Percentiles rank a stretch among this genome's conserved stretches.
These are phyloP conservation scores for Astrothelium subdiscretum DNA, from an alignment of 495 filamentous ascomycete species.

Conservation along the genomic window DNA sequence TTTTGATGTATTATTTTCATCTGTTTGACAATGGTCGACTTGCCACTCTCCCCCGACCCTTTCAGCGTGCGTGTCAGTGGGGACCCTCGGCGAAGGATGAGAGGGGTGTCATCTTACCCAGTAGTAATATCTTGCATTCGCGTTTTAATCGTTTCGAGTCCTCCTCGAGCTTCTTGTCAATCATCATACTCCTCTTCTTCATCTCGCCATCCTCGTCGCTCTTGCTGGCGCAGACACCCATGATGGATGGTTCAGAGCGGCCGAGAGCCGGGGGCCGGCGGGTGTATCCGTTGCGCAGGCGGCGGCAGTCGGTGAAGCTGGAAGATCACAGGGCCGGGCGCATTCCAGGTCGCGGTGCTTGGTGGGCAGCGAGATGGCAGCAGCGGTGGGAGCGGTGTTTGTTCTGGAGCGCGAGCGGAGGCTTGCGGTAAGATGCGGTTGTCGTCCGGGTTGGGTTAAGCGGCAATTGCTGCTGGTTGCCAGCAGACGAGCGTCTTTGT, in stretches of 20 bases:
- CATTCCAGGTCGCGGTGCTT: background rate
- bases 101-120: constrained; percentile 49
- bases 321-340: background rate
- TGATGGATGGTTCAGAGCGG: constrained; percentile 39
- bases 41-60: constrained; percentile 98
- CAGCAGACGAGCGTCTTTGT: background rate
- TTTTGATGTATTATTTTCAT: constrained; percentile 99
- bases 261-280: constrained; percentile 5
- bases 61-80: constrained; percentile 13
- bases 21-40: constrained; percentile 98
- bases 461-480: background rate
- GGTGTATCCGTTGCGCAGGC: constrained; percentile 4
- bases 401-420: constrained; percentile 1
- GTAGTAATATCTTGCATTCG: constrained; percentile 96
- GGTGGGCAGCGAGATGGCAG: background rate
- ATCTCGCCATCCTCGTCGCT: constrained; percentile 72
- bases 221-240: constrained; percentile 80
- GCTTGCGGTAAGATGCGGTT: constrained; percentile 2
- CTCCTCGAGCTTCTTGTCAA: constrained; percentile 85
- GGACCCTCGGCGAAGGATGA: constrained; percentile 2
- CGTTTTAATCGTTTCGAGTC: constrained; percentile 78
- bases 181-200: constrained; percentile 87
- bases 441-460: background rate
- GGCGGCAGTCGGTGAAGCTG: background rate
- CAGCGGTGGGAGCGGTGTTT: background rate